Base-by-base conservation (phyloP, 768 basidiomycete species). In the Pholiota molesta region DNA sequence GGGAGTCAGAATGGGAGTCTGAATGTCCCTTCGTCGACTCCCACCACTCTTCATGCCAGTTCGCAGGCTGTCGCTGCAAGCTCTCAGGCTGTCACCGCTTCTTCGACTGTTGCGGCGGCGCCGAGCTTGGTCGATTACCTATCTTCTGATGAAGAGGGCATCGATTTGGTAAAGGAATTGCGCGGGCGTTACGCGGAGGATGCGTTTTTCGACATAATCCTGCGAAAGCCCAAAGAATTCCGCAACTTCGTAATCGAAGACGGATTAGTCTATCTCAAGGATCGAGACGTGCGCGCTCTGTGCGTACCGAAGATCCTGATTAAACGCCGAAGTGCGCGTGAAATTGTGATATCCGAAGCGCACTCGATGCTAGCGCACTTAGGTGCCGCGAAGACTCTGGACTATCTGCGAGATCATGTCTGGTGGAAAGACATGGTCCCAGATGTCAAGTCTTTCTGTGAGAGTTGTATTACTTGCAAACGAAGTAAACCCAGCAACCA, bases 351-450 rank as follows among this genome's bases (percentile, higher is more conserved):
- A 55, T 21, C 57, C 7, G 57, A 62, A 54, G 62, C 28, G 1
- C 62, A 59, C 49, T 29, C 52, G 13, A 29, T 60, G 9, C 28
- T 60, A 21, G 59, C 52, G 28, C 58, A 63, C 52, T 33, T 63
- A 17, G 29, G 58, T 31, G 29, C 33, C 45, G 16, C 28, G 3
- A 63, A 63, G 29, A 63, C 62, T 0, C 51, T 47, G 49, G 44
- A 33, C 29, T 63, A 63, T 21, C 40, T 63, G 13, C 28, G 59
- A 11, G 53, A 55, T 40, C 52, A 47, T 28, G 53, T 56, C 1
- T 63, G 62, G 62, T 63, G 62, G 58, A 63, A 63, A 29, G 9
- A 52, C 17, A 49, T 63, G 28, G n/a, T 37, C 21, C 13, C 9
- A 11, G 58, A 63, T 57, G 31, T 60, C 31, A 45, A 60, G 26